Evolutionary conservation across 345 rosid species (phyloP).

Genomic region (Hibiscus syriacus): DNA sequence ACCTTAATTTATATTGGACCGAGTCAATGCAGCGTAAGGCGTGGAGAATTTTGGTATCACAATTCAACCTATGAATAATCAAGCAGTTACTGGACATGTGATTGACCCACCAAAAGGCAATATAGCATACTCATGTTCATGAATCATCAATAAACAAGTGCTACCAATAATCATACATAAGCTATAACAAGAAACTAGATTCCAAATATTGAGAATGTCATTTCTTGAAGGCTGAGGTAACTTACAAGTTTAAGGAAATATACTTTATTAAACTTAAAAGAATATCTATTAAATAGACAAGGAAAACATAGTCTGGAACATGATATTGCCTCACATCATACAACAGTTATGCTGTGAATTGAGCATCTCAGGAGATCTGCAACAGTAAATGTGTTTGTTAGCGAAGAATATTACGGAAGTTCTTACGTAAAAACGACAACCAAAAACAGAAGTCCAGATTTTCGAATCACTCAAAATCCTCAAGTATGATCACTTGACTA

Average conservation of each 20-base stretch:
- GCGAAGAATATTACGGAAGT: neutral
- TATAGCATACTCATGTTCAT: neutral
- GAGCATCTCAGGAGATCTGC: slow-evolving; percentile 70
- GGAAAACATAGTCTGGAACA: slow-evolving; percentile 7
- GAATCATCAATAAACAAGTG: neutral
- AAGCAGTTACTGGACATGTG: too few relatives aligned
- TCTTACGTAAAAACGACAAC: too few relatives aligned
- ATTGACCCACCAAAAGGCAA: too few relatives aligned
- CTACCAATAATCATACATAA: neutral
- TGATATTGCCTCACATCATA: slow-evolving; percentile 49
- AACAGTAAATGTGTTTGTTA: neutral
- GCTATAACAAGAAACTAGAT: neutral
- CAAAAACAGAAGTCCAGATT: too few relatives aligned
- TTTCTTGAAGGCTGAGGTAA: neutral
- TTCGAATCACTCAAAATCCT: too few relatives aligned
- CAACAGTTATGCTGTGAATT: slow-evolving; percentile 72
- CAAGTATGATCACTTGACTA: too few relatives aligned
- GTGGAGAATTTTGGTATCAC: too few relatives aligned
- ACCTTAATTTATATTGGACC: too few relatives aligned
- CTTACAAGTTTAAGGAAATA: neutral
- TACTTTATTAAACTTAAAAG: neutral
- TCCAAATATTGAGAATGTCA: neutral
- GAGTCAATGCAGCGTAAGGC: too few relatives aligned
- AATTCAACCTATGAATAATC: too few relatives aligned
- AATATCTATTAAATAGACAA: slow-evolving; percentile 9